Evolutionary conservation across 768 basidiomycete genomes (phyloP), one percentile per base, ranked within the genome.

Genomic region (Amylocystis lapponica): DNA sequence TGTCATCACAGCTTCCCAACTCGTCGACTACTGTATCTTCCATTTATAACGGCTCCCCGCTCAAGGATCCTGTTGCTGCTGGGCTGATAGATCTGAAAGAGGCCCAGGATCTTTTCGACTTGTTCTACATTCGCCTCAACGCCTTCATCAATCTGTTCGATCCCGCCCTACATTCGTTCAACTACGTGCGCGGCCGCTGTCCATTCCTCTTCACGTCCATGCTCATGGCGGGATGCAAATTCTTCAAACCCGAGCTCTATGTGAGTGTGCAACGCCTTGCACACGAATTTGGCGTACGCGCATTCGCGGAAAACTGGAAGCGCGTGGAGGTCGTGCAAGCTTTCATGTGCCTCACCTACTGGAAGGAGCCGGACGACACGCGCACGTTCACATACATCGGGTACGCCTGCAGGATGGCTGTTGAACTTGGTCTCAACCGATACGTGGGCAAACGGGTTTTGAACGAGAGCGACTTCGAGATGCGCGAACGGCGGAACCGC

Each of bases 71-170:
- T 20, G 74, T 92, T 54, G 68, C 76, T 14, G 75, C 79, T 43
- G 85, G 83, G 27, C 71, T 88, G 51, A 67, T 92, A 50, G 72
- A 72, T 40, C 85, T 87, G 53, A 70, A 72, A 29, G 79, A 84
- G 45, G 86, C 85, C 34, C 74, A 75, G 54, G 70, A 78, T 36
- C 68, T 90, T 34, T 89, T 91, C 49, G 86, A 90, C 60, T 67
- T 78, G 48, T 74, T 92, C 58, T 90, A 86, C 66, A 58, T 86
- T 42, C 85, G 88, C 46, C 74, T 93, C 40, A 93, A 93, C 60
- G 87, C 90, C 11, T 90, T 92, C 62, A 81, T 92, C 65, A 87
- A 86, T 58, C 71, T 93, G 25, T 90, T 94, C 58, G 91, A 93
- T 66, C 86, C 90, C 27, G 68, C 76, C n/a, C 66, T 94, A 27